Evolutionary conservation across 257 asterid species (phyloP).

Genomic region (Nicotiana tabacum): DNA sequence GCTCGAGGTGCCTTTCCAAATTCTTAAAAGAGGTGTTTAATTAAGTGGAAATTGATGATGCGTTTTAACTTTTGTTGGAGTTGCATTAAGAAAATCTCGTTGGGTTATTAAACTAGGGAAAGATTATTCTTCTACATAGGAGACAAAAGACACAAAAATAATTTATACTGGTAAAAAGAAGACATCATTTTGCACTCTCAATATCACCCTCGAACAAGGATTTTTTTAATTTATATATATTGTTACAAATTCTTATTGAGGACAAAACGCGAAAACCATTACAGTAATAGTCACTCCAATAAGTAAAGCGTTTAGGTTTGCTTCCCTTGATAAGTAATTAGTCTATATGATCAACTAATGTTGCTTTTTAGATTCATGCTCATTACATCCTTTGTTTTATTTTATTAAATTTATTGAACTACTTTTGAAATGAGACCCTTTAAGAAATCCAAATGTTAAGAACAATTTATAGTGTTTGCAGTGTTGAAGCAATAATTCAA

Average conservation of each 20-base stretch:
- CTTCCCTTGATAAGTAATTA: neutral
- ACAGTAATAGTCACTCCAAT: neutral
- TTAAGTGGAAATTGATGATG: slow-evolving; percentile 1
- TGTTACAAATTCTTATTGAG: neutral
- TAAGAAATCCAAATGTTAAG: neutral
- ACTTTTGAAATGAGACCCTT: neutral
- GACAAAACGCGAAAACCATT: neutral
- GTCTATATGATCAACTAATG: slow-evolving; percentile 3
- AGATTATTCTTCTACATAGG: slow-evolving; percentile 14
- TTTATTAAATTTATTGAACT: neutral
- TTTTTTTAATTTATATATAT: neutral
- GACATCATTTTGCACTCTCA: slow-evolving; percentile 16
- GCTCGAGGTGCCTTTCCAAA: neutral
- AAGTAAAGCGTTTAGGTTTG: neutral
- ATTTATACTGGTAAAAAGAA: neutral
- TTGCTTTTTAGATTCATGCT: slow-evolving; percentile 5
- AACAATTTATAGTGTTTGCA: neutral
- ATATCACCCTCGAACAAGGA: neutral
- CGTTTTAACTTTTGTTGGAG: neutral
- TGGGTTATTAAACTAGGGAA: slow-evolving; percentile 4
- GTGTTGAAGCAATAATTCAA: neutral
- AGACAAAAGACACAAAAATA: slow-evolving; percentile 7
- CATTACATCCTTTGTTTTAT: neutral
- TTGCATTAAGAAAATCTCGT: neutral
- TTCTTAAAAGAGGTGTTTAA: neutral